Evolutionary conservation across 192 early-diverging fungal species (phyloP), one percentile per base, ranked within the genome.

Genomic region (Jimgerdemannia lactiflua): DNA sequence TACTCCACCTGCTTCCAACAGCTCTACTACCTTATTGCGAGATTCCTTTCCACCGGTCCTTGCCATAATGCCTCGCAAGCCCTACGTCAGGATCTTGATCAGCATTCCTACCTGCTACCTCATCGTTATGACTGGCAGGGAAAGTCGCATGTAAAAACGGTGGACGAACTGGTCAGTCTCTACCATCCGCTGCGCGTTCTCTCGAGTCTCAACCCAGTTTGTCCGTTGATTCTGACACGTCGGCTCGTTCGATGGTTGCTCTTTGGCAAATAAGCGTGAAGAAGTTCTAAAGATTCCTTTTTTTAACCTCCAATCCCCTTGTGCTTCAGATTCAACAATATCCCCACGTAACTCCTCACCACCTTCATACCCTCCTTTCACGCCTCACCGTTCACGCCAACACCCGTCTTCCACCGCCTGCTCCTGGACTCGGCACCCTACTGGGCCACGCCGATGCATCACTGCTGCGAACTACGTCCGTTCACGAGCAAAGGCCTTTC

Each of bases 11-110:
- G 0, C 3, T 18, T 17, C 20, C 70, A 39, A 29, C 71, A 93
- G 90, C 89, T 93, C 69, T 88, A 93, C 77, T 93, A 87, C 83
- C 84, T 94, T 39, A 90, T 94, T 70, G 87, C 91, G 39, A 87
- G 87, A 70, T 93, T 92, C 68, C 82, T 94, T 19, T 82, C 88
- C 40, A 78, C 78, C 8, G 82, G 91, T 9, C 86, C 88, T 63
- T 90, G 89, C 69, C 77, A 81, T 29, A 82, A 84, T 17, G 85
- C 90, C 3, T 86, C 89, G 4, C 73, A 70, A 70, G 86, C 84
- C 18, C 79, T 94, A 43, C 71, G 80, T 4, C 77, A 80, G 10
- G 84, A 86, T 68, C 79, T 88, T 41, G 78, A 72, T 40, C 67
- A 80, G 39, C 80, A 89, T 42, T 78, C 82, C 43, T 77, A 83